phyloP scores from a whole-genome alignment of 2,329 filamentous ascomycete species.

The Parastagonospora avenae region DNA sequence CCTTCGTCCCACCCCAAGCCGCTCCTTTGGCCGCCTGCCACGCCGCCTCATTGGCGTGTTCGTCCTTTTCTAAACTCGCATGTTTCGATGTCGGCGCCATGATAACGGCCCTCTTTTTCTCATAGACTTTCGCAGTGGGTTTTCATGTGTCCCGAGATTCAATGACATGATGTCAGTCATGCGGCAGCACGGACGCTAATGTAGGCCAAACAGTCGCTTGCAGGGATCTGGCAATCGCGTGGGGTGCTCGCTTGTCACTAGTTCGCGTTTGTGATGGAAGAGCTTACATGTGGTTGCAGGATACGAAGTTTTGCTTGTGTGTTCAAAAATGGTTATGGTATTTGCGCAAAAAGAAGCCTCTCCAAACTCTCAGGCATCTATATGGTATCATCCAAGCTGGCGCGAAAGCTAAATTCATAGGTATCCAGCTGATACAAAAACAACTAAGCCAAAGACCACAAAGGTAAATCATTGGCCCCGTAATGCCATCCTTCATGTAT shows the following conservation, averaged over 20 bases:
- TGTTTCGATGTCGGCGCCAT: constrained; percentile 51
- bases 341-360: neutral
- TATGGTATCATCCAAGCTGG: constrained; percentile 4
- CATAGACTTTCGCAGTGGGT: neutral
- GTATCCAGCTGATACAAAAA: neutral
- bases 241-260: no score
- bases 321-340: neutral
- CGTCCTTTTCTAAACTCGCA: constrained; percentile 63
- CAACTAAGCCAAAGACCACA: neutral
- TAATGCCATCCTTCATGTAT: neutral
- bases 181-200: constrained; percentile 10
- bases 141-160: neutral
- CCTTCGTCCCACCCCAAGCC: constrained; percentile 68
- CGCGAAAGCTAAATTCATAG: neutral
- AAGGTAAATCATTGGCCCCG: neutral
- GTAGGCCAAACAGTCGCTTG: neutral
- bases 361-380: neutral
- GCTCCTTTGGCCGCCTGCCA: constrained; percentile 75
- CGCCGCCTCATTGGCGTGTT: constrained; percentile 71
- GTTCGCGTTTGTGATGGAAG: no score
- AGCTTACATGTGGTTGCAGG: no score
- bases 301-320: no score
- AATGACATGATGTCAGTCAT: constrained; percentile 22
- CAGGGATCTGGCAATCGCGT: neutral
- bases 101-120: constrained; percentile 5